A percentile compares a stretch with the other conserved stretches of the same genome.
These are phyloP conservation scores for Cladosporium sp. DNA, from an alignment of 2,329 filamentous ascomycete species.

Conservation along the genomic window DNA sequence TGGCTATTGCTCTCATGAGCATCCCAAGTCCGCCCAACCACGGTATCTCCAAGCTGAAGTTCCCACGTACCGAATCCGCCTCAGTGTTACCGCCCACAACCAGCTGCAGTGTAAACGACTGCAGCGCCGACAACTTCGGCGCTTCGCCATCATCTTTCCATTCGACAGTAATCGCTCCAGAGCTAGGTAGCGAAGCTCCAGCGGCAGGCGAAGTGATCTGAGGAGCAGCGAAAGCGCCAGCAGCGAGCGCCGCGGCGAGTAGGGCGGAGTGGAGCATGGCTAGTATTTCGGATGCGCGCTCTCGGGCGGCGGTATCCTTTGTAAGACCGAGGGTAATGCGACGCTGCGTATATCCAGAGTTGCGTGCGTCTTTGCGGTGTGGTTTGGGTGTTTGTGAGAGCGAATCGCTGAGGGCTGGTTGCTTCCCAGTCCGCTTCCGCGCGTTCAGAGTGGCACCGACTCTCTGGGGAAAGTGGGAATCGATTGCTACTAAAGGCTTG, in stretches of 20 bases:
- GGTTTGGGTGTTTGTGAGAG: constrained; percentile 2
- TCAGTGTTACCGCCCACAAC: constrained; percentile 55
- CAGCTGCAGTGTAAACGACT: constrained; percentile 55
- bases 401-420: background rate
- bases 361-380: background rate
- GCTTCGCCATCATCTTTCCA: constrained; percentile 54
- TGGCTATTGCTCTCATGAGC: background rate
- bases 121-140: constrained; percentile 48
- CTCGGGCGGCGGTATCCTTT: background rate
- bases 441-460: background rate
- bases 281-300: background rate
- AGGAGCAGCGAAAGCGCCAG: constrained; percentile 48
- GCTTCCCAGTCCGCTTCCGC: too few species aligned
- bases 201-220: constrained; percentile 51
- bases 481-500: background rate
- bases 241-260: constrained; percentile 24
- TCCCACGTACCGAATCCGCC: constrained; percentile 3
- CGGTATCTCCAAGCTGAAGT: background rate
- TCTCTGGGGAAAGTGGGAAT: background rate
- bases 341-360: background rate
- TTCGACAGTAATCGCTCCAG: constrained; percentile 46
- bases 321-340: background rate
- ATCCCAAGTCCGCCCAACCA: background rate
- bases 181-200: constrained; percentile 42
- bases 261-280: constrained; percentile 5